phyloP scores from a whole-genome alignment of 179 eudicot genomes.

The Drosera spatulata region DNA sequence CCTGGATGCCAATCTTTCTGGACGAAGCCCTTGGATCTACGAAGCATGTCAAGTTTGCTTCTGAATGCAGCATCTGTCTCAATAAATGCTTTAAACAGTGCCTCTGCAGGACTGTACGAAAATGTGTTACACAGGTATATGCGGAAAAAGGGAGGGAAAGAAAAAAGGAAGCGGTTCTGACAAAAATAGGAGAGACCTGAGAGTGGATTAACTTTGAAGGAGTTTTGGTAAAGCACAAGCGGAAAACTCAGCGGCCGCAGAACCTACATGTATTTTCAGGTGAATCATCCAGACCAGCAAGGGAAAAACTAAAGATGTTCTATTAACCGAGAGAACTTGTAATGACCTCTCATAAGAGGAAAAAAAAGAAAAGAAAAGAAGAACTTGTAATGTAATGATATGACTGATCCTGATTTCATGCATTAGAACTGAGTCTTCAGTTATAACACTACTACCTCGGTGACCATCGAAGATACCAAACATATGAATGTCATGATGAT shows the following conservation, averaged over 20 bases:
- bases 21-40: conserved; percentile 41
- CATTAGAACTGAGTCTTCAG: too few species aligned
- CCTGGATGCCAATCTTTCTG: conserved; percentile 94
- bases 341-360: too few species aligned
- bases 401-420: too few species aligned
- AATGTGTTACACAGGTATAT: too few species aligned
- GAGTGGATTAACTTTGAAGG: conserved; percentile 27
- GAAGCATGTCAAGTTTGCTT: conserved; percentile 37
- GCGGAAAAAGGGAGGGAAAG: too few species aligned
- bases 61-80: conserved; percentile 75
- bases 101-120: conserved; percentile 54
- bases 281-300: conserved; percentile 5
- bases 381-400: too few species aligned
- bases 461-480: conserved; percentile 98
- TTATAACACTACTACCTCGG: conserved; percentile 48
- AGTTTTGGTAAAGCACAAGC: conserved; percentile 71
- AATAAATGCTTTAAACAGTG: conserved; percentile 57
- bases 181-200: conserved; percentile 30
- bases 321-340: too few species aligned
- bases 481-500: conserved; percentile 40
- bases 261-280: conserved; percentile 43
- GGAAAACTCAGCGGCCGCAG: conserved; percentile 96
- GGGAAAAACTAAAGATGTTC: not conserved
- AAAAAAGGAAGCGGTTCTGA: too few species aligned
- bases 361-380: too few species aligned